Percentiles rank a stretch among this genome's conserved stretches.
Conservation (phyloP, 495 filamentous ascomycete species). For the Aspergillus cavernicola region DNA sequence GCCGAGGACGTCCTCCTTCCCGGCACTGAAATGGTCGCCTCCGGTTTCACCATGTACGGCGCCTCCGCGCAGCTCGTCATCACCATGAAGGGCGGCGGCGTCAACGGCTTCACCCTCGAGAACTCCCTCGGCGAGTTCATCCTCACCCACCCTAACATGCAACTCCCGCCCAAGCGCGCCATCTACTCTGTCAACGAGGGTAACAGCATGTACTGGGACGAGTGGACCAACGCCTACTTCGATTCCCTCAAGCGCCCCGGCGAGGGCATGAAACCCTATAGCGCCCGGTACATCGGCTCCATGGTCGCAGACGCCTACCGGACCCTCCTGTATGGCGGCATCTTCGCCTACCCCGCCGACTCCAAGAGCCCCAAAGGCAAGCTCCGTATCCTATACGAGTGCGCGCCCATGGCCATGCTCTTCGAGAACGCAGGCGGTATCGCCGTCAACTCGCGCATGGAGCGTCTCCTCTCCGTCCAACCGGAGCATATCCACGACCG, state of each 20-base stretch:
- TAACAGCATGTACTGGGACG: constrained; percentile 94
- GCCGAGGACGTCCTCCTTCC: constrained; percentile 83
- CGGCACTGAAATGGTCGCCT: constrained; percentile 85
- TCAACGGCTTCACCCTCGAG: constrained; percentile 98
- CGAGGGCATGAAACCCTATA: constrained; percentile 83
- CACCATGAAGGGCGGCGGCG: constrained; percentile 88
- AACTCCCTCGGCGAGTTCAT: constrained; percentile 97
- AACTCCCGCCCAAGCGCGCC: constrained; percentile 68
- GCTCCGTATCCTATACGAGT: constrained; percentile 95
- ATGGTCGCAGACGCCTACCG: constrained; percentile 99
- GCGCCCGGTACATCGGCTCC: constrained; percentile 87
- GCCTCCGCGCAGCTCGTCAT: constrained; percentile 94
- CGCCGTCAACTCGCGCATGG: constrained; percentile 84
- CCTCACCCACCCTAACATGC: constrained; percentile 93
- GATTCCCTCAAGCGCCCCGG: constrained; percentile 75
- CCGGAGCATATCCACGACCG: constrained; percentile 94
- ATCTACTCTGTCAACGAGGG: constrained; percentile 99
- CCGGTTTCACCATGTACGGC: constrained; percentile 99
- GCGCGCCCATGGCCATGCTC: constrained; percentile 98
- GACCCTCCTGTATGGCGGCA: constrained; percentile 89
- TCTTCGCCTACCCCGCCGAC: constrained; percentile 96
- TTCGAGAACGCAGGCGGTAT: constrained; percentile 98
- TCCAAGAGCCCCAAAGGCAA: constrained; percentile 99
- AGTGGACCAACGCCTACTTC: constrained; percentile 83
- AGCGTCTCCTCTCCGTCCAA: constrained; percentile 82